Evolutionary conservation across 176 grass and related monocot species (phyloP).

Genomic region (Avena atlantica): DNA sequence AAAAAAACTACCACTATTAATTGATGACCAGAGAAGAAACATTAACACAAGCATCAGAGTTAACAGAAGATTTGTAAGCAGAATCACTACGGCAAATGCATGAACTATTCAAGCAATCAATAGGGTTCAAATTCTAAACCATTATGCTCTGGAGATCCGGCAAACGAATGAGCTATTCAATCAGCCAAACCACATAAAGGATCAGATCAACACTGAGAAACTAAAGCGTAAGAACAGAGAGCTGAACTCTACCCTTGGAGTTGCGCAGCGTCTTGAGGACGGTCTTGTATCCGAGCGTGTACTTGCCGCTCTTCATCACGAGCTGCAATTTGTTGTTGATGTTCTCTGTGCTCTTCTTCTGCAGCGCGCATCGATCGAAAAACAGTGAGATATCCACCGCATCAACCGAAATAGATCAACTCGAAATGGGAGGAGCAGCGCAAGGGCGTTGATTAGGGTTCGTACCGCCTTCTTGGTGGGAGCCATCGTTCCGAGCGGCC

Average conservation of each 20-base stretch:
- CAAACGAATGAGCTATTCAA: neutral
- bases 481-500: slow-evolving; percentile 64
- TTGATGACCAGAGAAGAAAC: neutral
- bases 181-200: neutral
- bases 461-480: slow-evolving; percentile 92
- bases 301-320: slow-evolving; percentile 99
- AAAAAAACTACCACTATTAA: neutral
- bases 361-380: slow-evolving; percentile 39
- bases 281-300: slow-evolving; percentile 95
- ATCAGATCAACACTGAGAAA: neutral
- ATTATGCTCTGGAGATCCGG: neutral
- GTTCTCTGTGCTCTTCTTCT: slow-evolving; percentile 96
- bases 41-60: neutral
- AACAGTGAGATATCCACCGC: neutral
- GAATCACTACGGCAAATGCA: too few species aligned
- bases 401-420: neutral
- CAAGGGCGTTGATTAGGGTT: neutral
- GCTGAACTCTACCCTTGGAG: slow-evolving; percentile 71
- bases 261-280: slow-evolving; percentile 92
- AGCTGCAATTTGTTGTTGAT: slow-evolving; percentile 97
- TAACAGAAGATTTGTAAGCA: neutral
- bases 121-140: neutral
- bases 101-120: neutral
- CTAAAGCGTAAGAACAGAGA: neutral
- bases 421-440: neutral